Base-by-base conservation (phyloP, 805 yeast species). In the Candida coleopterorum region DNA sequence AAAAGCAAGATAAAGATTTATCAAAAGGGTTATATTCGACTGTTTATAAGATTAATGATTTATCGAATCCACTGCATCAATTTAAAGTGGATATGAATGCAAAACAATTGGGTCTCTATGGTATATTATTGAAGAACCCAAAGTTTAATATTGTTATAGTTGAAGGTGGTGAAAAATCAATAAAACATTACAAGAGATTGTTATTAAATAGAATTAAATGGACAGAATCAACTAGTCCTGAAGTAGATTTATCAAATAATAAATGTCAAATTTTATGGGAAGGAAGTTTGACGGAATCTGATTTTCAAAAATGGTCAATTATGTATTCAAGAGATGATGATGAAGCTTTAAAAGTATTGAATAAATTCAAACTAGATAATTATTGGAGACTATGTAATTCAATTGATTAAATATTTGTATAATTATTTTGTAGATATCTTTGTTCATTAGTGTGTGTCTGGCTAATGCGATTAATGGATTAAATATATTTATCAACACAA, bases 1-100 rank as follows among this genome's bases (percentile, higher is more conserved):
- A 32, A 12, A 58, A 60, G 16, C 56, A 64, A 15, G 75, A 69
- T 25, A 56, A 58, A 12, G 81, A 81, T 43, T 55, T 78, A 8
- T 37, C 48, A 1, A 64, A 66, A 36, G 93, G 93, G 0, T 58
- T 64, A 25, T 64, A 51, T 44, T 64, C 79, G 17, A 70, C 77
- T 2, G 87, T 84, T 1, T 87, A 79, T 53, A 60, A 66, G 12
- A 64, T 88, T 10, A 60, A 68, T 15, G 58, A 68, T 30, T 56
- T 85, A 9, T 62, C 65, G 2, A 80, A 81, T 54, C 81, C 84
- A 0, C 79, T 80, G 43, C 85, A 85, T 45, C 60, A 74, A 31
- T 88, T 66, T 58, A 85, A 88, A 50, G 72, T 89, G 6, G 89
- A 86, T 49, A 75, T 74, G 42, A 87, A 87, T 55, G 95, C 96